These are phyloP conservation scores for Zanthoxylum bungeanum DNA, from an alignment of 345 rosid species.

Conservation along the genomic window DNA sequence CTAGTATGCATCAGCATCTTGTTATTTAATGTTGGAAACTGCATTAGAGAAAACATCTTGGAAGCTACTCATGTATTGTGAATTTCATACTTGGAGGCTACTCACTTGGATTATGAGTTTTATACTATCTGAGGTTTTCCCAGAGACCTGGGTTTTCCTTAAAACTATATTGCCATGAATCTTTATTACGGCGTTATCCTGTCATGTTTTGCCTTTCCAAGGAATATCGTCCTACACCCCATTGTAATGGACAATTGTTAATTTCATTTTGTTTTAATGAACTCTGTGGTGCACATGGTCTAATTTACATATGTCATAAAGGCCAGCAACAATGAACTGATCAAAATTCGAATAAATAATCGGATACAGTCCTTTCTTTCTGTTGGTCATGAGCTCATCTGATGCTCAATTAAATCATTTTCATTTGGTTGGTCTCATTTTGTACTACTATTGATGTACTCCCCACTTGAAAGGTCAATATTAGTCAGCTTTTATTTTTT, in stretches of 20 bases:
- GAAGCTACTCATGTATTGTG: neutral
- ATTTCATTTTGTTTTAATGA: neutral
- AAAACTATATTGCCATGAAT: neutral
- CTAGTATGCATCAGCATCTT: neutral
- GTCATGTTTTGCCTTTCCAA: neutral
- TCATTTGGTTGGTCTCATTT: neutral
- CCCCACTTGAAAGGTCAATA: neutral
- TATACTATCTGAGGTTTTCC: neutral
- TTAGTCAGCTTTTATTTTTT: neutral
- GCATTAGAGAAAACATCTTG: neutral
- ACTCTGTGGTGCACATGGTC: neutral
- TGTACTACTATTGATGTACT: neutral
- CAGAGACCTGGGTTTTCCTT: neutral
- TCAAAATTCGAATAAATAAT: neutral
- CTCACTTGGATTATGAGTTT: neutral
- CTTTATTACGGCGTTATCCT: neutral
- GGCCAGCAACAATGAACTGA: neutral
- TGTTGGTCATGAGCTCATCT: no score
- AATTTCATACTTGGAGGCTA: no score
- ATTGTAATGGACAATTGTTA: neutral
- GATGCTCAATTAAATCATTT: neutral
- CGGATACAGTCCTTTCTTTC: neutral
- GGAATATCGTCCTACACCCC: neutral
- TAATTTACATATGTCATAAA: neutral
- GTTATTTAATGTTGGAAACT: neutral